Evolutionary conservation across 768 basidiomycete genomes (phyloP).

Genomic region (Naganishia randhawae): DNA sequence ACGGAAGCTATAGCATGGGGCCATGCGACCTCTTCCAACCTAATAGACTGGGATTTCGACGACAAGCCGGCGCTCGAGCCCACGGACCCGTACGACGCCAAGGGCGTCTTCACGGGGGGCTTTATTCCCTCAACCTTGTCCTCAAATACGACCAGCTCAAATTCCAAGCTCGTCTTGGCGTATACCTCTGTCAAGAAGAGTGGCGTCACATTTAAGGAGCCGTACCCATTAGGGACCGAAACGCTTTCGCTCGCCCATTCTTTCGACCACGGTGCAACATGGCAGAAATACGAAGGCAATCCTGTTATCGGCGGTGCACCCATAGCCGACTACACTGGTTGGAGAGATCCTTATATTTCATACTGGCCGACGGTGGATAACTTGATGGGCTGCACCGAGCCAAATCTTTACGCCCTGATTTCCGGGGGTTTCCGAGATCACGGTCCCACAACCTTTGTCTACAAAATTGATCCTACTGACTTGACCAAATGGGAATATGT

Average conservation of each 20-base stretch:
- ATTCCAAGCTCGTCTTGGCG: neutral
- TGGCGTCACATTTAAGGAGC: neutral
- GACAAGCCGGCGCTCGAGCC: neutral
- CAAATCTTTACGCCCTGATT: constrained; percentile 25
- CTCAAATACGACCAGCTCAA: neutral
- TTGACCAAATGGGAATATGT: constrained; percentile 24
- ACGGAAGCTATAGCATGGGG: constrained; percentile 4
- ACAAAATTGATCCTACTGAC: constrained; percentile 23
- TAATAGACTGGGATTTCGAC: constrained; percentile 10
- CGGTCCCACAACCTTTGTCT: constrained; percentile 28
- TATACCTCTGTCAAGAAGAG: constrained; percentile 22
- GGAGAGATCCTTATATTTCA: constrained; percentile 26
- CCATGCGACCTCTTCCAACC: constrained; percentile 5
- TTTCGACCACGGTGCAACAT: neutral
- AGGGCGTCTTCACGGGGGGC: constrained; percentile 13
- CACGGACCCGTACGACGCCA: neutral
- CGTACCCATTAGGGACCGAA: constrained; percentile 15
- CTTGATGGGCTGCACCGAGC: neutral
- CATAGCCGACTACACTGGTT: constrained; percentile 16
- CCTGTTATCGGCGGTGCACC: constrained; percentile 23
- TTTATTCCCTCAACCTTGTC: constrained; percentile 7
- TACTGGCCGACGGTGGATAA: constrained; percentile 26
- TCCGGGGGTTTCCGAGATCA: constrained; percentile 25
- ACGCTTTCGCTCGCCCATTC: constrained; percentile 15
- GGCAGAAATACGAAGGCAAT: constrained; percentile 25